Percentiles rank a stretch among this genome's conserved stretches.
phyloP scores from a whole-genome alignment of 163 green algal species.

The Scenedesmus sp. region DNA sequence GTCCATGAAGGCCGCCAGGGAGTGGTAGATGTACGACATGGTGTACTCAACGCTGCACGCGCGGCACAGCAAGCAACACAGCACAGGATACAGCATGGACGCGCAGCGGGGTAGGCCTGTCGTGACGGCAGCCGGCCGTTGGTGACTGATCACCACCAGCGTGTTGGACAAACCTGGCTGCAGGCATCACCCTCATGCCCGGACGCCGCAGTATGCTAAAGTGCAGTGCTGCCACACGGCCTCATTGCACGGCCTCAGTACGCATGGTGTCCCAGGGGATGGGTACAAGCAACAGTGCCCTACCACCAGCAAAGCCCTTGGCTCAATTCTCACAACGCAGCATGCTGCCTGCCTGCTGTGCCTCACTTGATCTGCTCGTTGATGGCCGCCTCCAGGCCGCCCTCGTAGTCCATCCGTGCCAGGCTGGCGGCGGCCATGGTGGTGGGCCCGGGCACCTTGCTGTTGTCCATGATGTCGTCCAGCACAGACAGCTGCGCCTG shows the following conservation, averaged over 20 bases:
- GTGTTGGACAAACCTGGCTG: no score
- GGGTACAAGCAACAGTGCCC: not conserved
- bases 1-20: conserved; percentile 92
- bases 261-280: not conserved
- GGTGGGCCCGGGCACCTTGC: conserved; percentile 30
- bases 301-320: not conserved
- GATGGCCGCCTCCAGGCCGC: conserved; percentile 87
- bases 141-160: no score
- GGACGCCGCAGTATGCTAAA: no score
- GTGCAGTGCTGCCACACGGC: no score
- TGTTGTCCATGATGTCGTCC: conserved; percentile 61
- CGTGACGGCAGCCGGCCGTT: no score
- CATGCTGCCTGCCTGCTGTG: not conserved
- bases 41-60: conserved; percentile 91
- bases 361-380: conserved; percentile 98
- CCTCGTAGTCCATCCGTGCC: conserved; percentile 79
- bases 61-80: not conserved
- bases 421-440: conserved; percentile 65
- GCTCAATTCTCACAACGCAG: not conserved
- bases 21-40: conserved; percentile 95
- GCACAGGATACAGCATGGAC: not conserved
- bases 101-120: not conserved
- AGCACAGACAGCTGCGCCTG: conserved; percentile 74
- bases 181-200: no score
- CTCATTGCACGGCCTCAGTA: no score